Evolutionary conservation across 2,329 filamentous ascomycete species (phyloP).

Genomic region (Botrytis aclada): DNA sequence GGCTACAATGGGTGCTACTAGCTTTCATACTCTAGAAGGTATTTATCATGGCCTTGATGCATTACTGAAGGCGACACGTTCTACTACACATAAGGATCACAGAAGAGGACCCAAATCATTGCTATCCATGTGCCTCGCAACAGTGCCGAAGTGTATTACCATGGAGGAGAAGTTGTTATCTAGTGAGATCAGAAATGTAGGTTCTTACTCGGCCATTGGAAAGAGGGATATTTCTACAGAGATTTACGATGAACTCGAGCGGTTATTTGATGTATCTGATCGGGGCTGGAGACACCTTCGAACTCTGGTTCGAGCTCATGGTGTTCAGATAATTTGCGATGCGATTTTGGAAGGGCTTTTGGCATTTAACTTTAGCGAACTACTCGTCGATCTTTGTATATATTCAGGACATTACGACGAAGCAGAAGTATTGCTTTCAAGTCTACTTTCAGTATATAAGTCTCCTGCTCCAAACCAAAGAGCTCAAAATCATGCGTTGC

Average conservation of each 20-base stretch:
- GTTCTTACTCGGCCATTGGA: slow-evolving; percentile 37
- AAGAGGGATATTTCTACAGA: slow-evolving; percentile 43
- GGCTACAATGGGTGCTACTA: slow-evolving; percentile 33
- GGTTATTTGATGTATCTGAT: slow-evolving; percentile 39
- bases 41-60: slow-evolving; percentile 46
- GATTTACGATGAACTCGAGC: slow-evolving; percentile 50
- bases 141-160: slow-evolving; percentile 47
- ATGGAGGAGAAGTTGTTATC: slow-evolving; percentile 45
- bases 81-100: slow-evolving; percentile 20
- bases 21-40: slow-evolving; percentile 44
- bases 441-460: slow-evolving; percentile 37
- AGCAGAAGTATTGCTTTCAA: slow-evolving; percentile 43
- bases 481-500: slow-evolving; percentile 26
- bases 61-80: slow-evolving; percentile 44
- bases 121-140: slow-evolving; percentile 48
- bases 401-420: slow-evolving; percentile 41
- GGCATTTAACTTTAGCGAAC: slow-evolving; percentile 41
- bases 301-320: slow-evolving; percentile 47
- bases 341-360: slow-evolving; percentile 46
- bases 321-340: slow-evolving; percentile 43
- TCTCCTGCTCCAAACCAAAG: slow-evolving; percentile 40
- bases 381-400: slow-evolving; percentile 45
- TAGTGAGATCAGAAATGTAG: slow-evolving; percentile 41
- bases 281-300: slow-evolving; percentile 48
- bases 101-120: slow-evolving; percentile 42